phyloP scores from a whole-genome alignment of 306 rosid species.

The Citrullus colocynthis region DNA sequence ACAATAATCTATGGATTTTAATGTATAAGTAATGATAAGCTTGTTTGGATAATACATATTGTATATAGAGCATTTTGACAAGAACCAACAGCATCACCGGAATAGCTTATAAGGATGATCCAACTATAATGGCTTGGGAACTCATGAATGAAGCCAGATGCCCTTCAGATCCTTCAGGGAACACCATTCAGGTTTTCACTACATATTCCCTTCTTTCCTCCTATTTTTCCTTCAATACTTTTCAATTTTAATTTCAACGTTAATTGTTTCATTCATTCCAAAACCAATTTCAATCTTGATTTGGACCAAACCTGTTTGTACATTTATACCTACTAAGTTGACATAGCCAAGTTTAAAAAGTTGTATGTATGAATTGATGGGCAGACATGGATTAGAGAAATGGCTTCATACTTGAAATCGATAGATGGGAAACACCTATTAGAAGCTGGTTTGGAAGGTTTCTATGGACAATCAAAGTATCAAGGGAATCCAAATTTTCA shows the following conservation, averaged over 20 bases:
- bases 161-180: conserved; percentile 62
- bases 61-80: conserved; percentile 45
- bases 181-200: conserved; percentile 52
- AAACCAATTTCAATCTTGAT: not conserved
- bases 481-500: conserved; percentile 42
- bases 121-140: conserved; percentile 97
- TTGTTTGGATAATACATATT: not conserved
- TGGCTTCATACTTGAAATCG: conserved; percentile 83
- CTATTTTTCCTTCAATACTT: not conserved
- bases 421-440: conserved; percentile 78
- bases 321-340: not conserved
- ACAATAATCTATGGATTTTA: not conserved
- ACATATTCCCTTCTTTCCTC: not conserved
- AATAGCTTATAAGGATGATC: conserved; percentile 70
- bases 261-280: not conserved
- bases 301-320: not conserved
- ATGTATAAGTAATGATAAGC: not conserved
- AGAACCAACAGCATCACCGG: conserved; percentile 65
- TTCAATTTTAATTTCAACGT: not conserved
- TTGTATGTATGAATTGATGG: not conserved
- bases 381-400: conserved; percentile 84
- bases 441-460: conserved; percentile 84
- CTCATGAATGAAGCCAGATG: conserved; percentile 88
- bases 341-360: not conserved
- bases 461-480: conserved; percentile 53